Conservation (phyloP, 2,329 filamentous ascomycete species). For the Dryadomyces quercus-mongolicae region DNA sequence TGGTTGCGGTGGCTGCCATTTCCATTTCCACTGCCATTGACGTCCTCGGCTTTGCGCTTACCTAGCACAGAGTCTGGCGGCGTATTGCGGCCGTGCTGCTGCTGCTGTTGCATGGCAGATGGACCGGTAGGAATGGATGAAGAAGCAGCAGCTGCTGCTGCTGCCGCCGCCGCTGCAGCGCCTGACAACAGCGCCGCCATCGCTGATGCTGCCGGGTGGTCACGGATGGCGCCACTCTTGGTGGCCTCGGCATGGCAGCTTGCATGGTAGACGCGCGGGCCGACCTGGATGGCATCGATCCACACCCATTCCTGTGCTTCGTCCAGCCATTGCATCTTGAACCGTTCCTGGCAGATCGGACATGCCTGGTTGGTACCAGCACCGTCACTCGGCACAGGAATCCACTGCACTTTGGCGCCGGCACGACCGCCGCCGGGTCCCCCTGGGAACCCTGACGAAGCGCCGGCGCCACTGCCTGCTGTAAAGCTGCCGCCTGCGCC, state of each 20-base stretch:
- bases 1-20: background rate
- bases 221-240: slow-evolving; percentile 39
- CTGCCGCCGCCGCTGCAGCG: slow-evolving; percentile 8
- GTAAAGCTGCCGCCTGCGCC: slow-evolving; percentile 16
- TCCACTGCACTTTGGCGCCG: slow-evolving; percentile 49
- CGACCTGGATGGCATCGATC: slow-evolving; percentile 74
- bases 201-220: slow-evolving; percentile 10
- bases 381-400: slow-evolving; percentile 72
- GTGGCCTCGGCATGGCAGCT: slow-evolving; percentile 79
- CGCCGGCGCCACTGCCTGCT: slow-evolving; percentile 17
- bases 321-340: slow-evolving; percentile 84
- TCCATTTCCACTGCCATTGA: background rate
- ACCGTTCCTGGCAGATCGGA: slow-evolving; percentile 90
- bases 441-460: slow-evolving; percentile 6
- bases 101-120: background rate
- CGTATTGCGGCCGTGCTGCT: slow-evolving; percentile 3
- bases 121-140: background rate
- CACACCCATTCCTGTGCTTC: slow-evolving; percentile 95
- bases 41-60: slow-evolving; percentile 11
- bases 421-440: slow-evolving; percentile 13
- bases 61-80: slow-evolving; percentile 9
- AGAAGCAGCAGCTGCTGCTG: background rate
- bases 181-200: slow-evolving; percentile 7
- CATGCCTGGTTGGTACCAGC: slow-evolving; percentile 66
- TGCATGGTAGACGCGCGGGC: slow-evolving; percentile 73